A percentile compares a stretch with the other conserved stretches of the same genome.
These are phyloP conservation scores for Salix dunnii DNA, from an alignment of 345 rosid species.

Conservation along the genomic window DNA sequence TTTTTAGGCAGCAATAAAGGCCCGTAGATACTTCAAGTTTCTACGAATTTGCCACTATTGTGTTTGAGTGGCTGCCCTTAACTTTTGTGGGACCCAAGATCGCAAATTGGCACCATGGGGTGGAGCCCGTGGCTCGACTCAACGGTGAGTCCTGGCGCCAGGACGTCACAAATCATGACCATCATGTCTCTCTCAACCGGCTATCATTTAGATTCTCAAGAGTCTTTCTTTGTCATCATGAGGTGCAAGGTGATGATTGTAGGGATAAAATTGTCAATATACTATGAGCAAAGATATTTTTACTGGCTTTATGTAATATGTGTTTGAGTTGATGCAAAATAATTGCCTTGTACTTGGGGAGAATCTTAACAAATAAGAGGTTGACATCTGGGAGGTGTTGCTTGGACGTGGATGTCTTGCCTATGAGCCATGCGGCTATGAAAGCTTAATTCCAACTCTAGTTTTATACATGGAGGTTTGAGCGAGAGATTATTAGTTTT, in stretches of 20 bases:
- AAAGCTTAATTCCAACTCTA: no score
- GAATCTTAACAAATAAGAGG: not conserved
- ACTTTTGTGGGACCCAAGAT: conserved; percentile 5
- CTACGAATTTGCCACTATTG: conserved; percentile 1
- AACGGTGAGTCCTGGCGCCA: conserved; percentile 30
- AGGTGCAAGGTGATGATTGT: not conserved
- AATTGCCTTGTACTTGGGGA: not conserved
- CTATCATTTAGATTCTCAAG: not conserved
- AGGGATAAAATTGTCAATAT: conserved; percentile 18
- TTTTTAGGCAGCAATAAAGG: not conserved
- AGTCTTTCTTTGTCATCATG: not conserved
- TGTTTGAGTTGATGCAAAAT: no score
- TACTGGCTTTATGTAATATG: no score
- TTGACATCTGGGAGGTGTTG: not conserved
- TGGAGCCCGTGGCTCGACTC: conserved; percentile 33
- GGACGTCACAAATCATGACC: not conserved
- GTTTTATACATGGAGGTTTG: no score
- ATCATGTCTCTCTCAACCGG: not conserved
- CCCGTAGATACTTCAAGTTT: not conserved
- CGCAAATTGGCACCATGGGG: not conserved
- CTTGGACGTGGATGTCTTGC: not conserved
- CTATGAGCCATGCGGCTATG: no score
- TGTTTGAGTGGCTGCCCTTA: not conserved
- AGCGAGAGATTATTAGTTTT: no score
- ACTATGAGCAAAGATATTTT: not conserved